Evolutionary conservation across 345 rosid genomes (phyloP), one percentile per base, ranked within the genome.

Genomic region (Brassica napus): DNA sequence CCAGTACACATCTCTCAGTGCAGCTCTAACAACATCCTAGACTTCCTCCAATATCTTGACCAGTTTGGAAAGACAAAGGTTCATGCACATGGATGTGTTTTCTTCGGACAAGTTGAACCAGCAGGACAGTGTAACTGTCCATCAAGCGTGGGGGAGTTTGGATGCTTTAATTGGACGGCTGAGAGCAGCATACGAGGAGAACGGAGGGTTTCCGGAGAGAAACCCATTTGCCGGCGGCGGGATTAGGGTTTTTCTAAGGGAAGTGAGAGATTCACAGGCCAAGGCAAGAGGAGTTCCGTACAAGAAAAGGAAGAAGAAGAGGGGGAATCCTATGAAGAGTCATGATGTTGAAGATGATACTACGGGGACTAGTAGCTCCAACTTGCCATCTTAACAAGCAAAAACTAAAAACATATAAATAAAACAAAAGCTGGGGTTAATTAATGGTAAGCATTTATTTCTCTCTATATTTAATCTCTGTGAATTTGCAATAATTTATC

Each of bases 111-210:
- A 58, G 90, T 91, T 0, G 97, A 92, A 73, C 96, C 97, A 1
- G 86, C 90, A 0, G 94, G 97, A 32, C 90, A 91, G 2, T 92
- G 97, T 79, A 86, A 86, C 59, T 92, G 97, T 71, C 96, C 97
- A 0, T 85, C 97, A 92, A 82, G 97, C 97, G 26, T 92, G 97
- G 97, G 97, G 97, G 2, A 92, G 97, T 80, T 91, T 92, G 4
- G 97, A 92, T 75, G 97, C 97, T 6, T 90, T 92, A 78, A 92
- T 92, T 86, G 97, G 97, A 8, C 86, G 96, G 37, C 86, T 92
- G 23, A 83, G 97, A 68, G 97, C 94, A 4, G 97, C 97, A 30
- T 92, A 82, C 21, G 97, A 91, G 68, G 96, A 92, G 72, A 91
- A 91, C 78, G 96, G 97, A 1, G 94, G 94, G 2, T 69, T 86